phyloP scores from a whole-genome alignment of 441 rosid genomes.

The Adansonia madagascariensis region DNA sequence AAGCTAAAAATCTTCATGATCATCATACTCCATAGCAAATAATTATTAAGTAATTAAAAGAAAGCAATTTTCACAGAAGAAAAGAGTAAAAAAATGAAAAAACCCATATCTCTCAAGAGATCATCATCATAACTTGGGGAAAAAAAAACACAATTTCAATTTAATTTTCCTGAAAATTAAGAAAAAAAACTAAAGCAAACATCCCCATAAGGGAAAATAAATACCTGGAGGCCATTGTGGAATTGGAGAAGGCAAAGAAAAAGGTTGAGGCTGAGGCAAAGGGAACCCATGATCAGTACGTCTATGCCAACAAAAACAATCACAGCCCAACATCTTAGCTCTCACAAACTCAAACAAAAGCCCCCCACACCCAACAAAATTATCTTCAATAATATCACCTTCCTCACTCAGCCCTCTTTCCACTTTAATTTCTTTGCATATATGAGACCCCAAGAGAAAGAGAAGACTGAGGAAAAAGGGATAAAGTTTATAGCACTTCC shows the following conservation, averaged over 20 bases:
- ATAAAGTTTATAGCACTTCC: slow-evolving; percentile 17
- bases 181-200: neutral
- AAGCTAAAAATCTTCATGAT: neutral
- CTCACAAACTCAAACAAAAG: slow-evolving; percentile 27
- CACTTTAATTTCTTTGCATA: neutral
- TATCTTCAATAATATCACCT: slow-evolving; percentile 21
- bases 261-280: slow-evolving; percentile 39
- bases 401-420: slow-evolving; percentile 6
- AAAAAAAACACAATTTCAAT: neutral
- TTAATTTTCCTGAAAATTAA: neutral
- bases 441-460: neutral
- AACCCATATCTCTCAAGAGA: neutral
- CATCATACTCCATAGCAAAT: neutral
- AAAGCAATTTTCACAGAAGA: neutral
- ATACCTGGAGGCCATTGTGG: slow-evolving; percentile 72
- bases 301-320: slow-evolving; percentile 65
- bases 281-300: slow-evolving; percentile 29
- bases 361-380: slow-evolving; percentile 40
- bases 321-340: slow-evolving; percentile 68
- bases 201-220: neutral
- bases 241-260: slow-evolving; percentile 61
- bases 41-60: neutral
- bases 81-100: neutral
- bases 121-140: neutral
- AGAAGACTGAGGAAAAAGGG: slow-evolving; percentile 11